Base-by-base conservation (phyloP, 352 stramenopile species). In the Vaucheria bursata region DNA sequence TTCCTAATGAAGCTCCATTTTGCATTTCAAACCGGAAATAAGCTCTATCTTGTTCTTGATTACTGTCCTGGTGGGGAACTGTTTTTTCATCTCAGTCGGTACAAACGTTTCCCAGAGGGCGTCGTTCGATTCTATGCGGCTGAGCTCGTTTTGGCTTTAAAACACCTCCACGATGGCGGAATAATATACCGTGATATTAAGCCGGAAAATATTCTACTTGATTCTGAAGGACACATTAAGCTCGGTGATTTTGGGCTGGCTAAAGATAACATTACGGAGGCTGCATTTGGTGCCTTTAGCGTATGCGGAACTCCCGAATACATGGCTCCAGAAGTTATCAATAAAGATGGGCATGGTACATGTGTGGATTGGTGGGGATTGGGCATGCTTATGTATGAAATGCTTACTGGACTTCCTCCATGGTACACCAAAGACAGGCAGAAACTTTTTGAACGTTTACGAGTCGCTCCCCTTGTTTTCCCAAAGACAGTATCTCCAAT, bases 31-130 rank as follows among this genome's bases (percentile, higher is more conserved):
- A 97, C 91, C n/a, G 73, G 91, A 49, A 90, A 93, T 74, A 98
- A 98, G 85, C 88, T 98, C 33, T 98, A 97, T 85, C 91, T 99
- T 50, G 95, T 98, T 37, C 88, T 98, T 31, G 96, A 99, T 86
- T 99, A 98, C 74, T 98, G 95, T 85, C 90, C 94, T 1, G 96
- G 96, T 6, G 96, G 96, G 35, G 95, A 98, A 83, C 87, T 99
- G 35, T 98, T 99, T 83, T 97, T 97, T 86, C 93, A 98, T 85
- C 85, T 98, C 5, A 97, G 90, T 49, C 87, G 91, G 40, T 95
- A 97, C 86, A 88, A 94, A 84, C 91, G 94, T 64, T 98, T 98
- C 84, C 90, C 95, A 59, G 94, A 98, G 85, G 86, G 90, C 12
- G 93, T 97, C 82, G 89, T 94, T 32, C 89, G 90, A 32, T 97